Base-by-base conservation (phyloP, 1,139 yeast species). In the Zygoascus meyerae region DNA sequence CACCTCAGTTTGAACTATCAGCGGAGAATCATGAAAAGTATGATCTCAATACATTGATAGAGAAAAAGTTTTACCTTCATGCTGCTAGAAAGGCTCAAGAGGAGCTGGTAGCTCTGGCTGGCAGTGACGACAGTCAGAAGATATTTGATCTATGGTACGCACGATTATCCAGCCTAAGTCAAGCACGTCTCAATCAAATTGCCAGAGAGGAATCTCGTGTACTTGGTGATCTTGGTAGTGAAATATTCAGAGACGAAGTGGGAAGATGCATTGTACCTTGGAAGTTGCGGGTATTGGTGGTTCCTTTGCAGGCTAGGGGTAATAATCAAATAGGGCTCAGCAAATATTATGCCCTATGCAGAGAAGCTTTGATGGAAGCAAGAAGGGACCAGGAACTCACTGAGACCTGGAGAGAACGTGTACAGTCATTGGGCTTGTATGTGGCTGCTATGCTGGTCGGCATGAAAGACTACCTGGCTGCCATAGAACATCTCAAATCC, bases 371-470 rank as follows among this genome's bases (percentile, higher is more conserved):
- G 16, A 47, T 48, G n/a, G 59, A 55, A 38, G 49, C 52, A 14
- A 29, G 11, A 33, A n/a, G 44, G 12, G 30, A 42, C 17, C 5
- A 15, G 12, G 15, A 41, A 30, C 9, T 41, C 3, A 28, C 43
- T 8, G 42, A 48, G 15, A 53, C 35, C 10, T 64, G 68, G 68
- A 44, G 49, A 11, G 40, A 42, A 8, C 53, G 67, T 7, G 50
- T 64, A 29, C 53, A 62, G 14, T 56, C 58, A 12, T 51, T 65
- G 38, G 68, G 68, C 8, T 47, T 63, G 10, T 58, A 57, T 44
- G 62, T 64, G 2, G 61, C 63, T 2, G 59, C 68, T 5, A 59
- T 63, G 43, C 58, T 67, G 28, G 44, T 65, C 7, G 62, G 63
- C 18, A 57, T 63, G 56, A 52, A 56, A 9, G 71, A 67, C 46